Evolutionary conservation across 1,284 basidiomycete genomes (phyloP).

Genomic region (Marasmius oreades): DNA sequence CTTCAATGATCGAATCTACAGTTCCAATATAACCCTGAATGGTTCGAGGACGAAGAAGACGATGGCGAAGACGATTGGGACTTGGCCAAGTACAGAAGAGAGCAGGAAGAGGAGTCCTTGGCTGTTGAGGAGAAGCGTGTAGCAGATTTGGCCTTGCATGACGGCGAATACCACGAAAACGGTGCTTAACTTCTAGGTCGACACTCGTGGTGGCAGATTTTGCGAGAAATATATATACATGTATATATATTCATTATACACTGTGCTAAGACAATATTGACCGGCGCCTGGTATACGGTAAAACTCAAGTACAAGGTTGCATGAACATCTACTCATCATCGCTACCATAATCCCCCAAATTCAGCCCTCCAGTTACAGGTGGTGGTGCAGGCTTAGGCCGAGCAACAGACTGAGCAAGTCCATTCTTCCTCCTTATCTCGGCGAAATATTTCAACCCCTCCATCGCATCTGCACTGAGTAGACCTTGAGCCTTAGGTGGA

Average conservation of each 20-base stretch:
- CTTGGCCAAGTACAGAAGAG: slow-evolving; percentile 56
- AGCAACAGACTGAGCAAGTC: slow-evolving; percentile 24
- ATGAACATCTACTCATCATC: slow-evolving; percentile 55
- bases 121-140: slow-evolving; percentile 33
- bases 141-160: slow-evolving; percentile 5
- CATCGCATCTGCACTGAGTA: slow-evolving; percentile 77
- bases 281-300: too few species aligned
- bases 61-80: slow-evolving; percentile 71
- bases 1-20: slow-evolving; percentile 26
- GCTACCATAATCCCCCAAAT: slow-evolving; percentile 71
- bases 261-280: not conserved
- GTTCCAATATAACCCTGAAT: slow-evolving; percentile 96
- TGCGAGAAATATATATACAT: not conserved
- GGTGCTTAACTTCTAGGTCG: not conserved
- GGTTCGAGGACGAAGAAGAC: slow-evolving; percentile 87
- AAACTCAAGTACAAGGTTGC: too few species aligned
- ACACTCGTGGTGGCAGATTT: not conserved
- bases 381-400: slow-evolving; percentile 28
- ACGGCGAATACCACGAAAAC: slow-evolving; percentile 7
- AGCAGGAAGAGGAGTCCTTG: slow-evolving; percentile 60
- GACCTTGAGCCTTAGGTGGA: slow-evolving; percentile 39
- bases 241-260: not conserved
- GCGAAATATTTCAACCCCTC: slow-evolving; percentile 87
- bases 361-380: slow-evolving; percentile 41
- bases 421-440: slow-evolving; percentile 66